Base-by-base conservation (phyloP, 768 basidiomycete genomes). In the Naganishia onofrii region DNA sequence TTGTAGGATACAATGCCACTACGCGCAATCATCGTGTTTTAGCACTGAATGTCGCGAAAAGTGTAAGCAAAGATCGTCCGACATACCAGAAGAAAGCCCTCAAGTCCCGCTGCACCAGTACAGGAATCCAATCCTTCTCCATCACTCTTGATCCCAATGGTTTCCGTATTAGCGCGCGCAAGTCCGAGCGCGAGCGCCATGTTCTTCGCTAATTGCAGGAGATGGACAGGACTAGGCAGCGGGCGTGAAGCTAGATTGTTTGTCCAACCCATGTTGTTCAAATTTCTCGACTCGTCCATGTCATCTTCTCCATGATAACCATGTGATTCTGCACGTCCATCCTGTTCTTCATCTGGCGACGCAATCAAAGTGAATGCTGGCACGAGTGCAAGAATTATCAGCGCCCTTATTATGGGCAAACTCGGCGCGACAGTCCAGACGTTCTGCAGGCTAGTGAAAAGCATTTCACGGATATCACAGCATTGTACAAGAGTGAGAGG, bases 51-150 rank as follows among this genome's bases (percentile, higher is more conserved):
- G 12, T n/a, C 9, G 2, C 15, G 42, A 8, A 42, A 42, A 42
- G 42, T 12, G 34, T 8, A 42, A 17, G 7, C 7, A 42, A 42
- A n/a, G 48, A 23, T 42, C 26, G 60, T 1, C 7, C 0, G 23
- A 63, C 60, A 44, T 42, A 44, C 21, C n/a, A 42, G 17, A 23
- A n/a, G 60, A 63, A 4, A 63, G 19, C 60, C 60, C 34, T 34
- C 57, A 17, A 23, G 32, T 23, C 31, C 34, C 2, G 34, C 34
- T n/a, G 32, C 34, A 7, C 34, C n/a, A 23, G 34, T n/a, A 5
- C 19, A 55, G 54, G 54, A 29, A 8, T 42, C 60, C 60, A 63
- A 28, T 1, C 23, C 60, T 12, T 58, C 34, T 0, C 23, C 60
- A 17, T 15, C 60, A 46, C 42, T 42, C 10, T 8, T 21, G n/a